Conservation (phyloP, 805 yeast species). For the Kodamaea sagamina region DNA sequence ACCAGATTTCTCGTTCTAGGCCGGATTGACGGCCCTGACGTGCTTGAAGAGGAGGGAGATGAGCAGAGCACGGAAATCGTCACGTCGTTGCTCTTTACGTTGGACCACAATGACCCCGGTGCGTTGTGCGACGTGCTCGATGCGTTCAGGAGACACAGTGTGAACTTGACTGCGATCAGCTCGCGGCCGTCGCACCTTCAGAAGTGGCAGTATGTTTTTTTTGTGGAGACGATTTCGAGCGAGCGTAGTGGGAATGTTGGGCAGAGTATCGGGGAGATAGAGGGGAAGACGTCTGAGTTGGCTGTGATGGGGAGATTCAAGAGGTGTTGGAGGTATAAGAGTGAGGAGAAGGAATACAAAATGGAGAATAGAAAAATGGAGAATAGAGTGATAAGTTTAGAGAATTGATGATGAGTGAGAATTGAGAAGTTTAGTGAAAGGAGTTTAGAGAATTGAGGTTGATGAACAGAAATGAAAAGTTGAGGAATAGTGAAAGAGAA, state of each 20-base stretch:
- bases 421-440: no score
- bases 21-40: conserved; percentile 12
- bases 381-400: no score
- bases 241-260: conserved; percentile 24
- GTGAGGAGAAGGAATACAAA: not conserved
- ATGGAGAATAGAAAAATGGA: not conserved
- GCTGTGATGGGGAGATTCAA: conserved; percentile 62
- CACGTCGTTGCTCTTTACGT: conserved; percentile 64
- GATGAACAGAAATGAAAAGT: not conserved
- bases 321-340: conserved; percentile 30
- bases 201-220: conserved; percentile 83
- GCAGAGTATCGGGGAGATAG: conserved; percentile 45
- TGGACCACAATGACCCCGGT: conserved; percentile 68
- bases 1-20: conserved; percentile 81
- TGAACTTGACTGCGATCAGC: conserved; percentile 70
- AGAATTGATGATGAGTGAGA: no score
- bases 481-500: not conserved
- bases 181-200: conserved; percentile 71
- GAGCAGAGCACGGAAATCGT: conserved; percentile 24
- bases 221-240: conserved; percentile 62
- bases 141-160: conserved; percentile 52
- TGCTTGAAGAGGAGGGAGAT: conserved; percentile 10
- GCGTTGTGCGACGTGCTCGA: conserved; percentile 67
- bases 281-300: conserved; percentile 47
- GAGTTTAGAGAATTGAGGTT: no score